A percentile compares a stretch with the other conserved stretches of the same genome.
Conservation (phyloP, 352 stramenopile genomes). For the Globisporangium okanoganense region DNA sequence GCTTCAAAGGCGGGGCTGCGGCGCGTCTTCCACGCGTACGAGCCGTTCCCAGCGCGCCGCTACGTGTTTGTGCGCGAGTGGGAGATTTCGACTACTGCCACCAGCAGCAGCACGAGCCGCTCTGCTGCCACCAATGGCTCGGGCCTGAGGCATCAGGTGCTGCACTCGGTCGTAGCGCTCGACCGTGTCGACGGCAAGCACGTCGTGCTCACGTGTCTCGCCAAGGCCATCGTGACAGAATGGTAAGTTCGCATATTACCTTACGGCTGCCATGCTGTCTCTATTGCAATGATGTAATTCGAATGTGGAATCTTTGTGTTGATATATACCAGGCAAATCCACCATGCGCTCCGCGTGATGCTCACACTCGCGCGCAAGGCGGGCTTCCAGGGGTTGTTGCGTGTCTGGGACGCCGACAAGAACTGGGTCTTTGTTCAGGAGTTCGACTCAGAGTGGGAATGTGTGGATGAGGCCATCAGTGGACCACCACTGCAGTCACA, state of each 20-base stretch:
- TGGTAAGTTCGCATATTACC: conserved; percentile 17
- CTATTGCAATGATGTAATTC: not conserved
- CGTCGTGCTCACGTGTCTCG: conserved; percentile 36
- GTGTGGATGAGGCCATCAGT: conserved; percentile 22
- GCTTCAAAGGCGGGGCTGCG: conserved; percentile 1
- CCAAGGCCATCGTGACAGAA: conserved; percentile 32
- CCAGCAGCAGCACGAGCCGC: conserved; percentile 13
- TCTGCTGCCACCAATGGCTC: not conserved
- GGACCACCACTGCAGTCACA: not conserved
- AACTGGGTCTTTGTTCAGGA: conserved; percentile 61
- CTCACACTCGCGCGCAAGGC: conserved; percentile 22
- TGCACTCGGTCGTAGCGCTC: conserved; percentile 25
- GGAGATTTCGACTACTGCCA: not conserved
- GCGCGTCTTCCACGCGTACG: conserved; percentile 19
- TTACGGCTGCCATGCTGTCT: not conserved
- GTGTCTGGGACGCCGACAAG: conserved; percentile 45
- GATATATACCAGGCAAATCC: conserved; percentile 28
- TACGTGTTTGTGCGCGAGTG: conserved; percentile 23
- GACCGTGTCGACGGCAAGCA: conserved; percentile 13
- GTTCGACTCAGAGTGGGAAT: conserved; percentile 28
- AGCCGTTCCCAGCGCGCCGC: conserved; percentile 22
- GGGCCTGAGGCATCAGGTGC: conserved; percentile 10
- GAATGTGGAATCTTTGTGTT: not conserved
- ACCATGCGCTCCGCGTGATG: conserved; percentile 36
- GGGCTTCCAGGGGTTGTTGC: conserved; percentile 43